Evolutionary conservation across 768 basidiomycete genomes (phyloP).

Genomic region (Rossbeevera mucosa): DNA sequence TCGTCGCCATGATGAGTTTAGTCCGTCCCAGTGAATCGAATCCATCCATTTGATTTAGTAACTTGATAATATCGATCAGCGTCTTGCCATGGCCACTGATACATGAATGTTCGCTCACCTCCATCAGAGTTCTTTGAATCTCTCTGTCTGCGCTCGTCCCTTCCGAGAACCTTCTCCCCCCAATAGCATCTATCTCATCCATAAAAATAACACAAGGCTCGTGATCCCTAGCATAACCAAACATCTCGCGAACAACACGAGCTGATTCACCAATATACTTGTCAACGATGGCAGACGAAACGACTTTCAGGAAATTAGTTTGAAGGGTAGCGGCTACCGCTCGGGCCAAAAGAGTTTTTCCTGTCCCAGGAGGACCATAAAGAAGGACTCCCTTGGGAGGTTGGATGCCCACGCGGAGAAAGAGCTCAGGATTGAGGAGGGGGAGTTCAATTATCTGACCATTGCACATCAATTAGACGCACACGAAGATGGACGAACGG

Average conservation of each 20-base stretch:
- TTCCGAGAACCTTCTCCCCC: constrained; percentile 86
- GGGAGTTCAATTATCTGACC: constrained; percentile 90
- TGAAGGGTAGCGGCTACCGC: constrained; percentile 93
- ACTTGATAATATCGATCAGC: constrained; percentile 38
- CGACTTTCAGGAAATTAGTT: constrained; percentile 98
- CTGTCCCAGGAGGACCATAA: constrained; percentile 95
- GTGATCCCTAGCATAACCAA: constrained; percentile 94
- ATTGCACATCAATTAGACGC: background rate
- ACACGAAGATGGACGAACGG: background rate
- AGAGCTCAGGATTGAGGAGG: constrained; percentile 89
- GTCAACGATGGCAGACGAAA: constrained; percentile 95
- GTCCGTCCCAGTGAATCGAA: constrained; percentile 95
- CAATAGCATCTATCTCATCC: constrained; percentile 98
- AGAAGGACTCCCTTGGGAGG: constrained; percentile 95
- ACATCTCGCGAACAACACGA: constrained; percentile 96
- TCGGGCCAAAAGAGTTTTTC: constrained; percentile 91
- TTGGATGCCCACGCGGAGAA: constrained; percentile 91
- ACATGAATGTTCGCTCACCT: constrained; percentile 42
- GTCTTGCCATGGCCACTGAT: background rate
- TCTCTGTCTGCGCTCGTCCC: constrained; percentile 98
- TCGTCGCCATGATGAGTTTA: constrained; percentile 99
- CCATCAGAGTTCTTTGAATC: constrained; percentile 98
- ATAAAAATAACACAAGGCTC: constrained; percentile 99
- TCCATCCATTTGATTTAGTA: constrained; percentile 99
- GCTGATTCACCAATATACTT: constrained; percentile 99